Percentiles rank a stretch among this genome's conserved stretches.
phyloP scores from a whole-genome alignment of 2,329 filamentous ascomycete species.

The Dactylellina cionopaga region DNA sequence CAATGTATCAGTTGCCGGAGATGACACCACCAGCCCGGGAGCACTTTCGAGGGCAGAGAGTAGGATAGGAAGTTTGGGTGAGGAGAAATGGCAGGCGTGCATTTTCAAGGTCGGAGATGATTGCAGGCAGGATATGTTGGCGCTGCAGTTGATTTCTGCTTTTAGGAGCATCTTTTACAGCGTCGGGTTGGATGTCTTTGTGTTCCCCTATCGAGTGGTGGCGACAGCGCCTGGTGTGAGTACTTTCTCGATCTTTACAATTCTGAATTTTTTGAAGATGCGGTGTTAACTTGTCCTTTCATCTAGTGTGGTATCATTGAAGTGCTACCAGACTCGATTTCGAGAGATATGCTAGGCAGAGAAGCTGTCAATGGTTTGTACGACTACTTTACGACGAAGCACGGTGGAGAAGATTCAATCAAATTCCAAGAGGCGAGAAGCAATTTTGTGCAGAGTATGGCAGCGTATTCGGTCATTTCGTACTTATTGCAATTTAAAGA shows the following conservation, averaged over 20 bases:
- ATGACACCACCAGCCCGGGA: conserved; percentile 51
- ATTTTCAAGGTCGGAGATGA: conserved; percentile 99
- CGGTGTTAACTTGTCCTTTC: background rate
- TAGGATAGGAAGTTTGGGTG: conserved; percentile 65
- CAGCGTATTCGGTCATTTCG: conserved; percentile 95
- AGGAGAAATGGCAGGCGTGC: conserved; percentile 98
- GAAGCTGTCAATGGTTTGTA: conserved; percentile 98
- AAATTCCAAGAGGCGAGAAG: conserved; percentile 81
- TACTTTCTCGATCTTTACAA: background rate
- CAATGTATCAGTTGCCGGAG: conserved; percentile 60
- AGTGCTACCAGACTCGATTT: conserved; percentile 96
- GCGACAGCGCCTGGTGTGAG: conserved; percentile 83
- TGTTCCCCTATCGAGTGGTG: conserved; percentile 96
- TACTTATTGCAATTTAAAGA: conserved; percentile 99
- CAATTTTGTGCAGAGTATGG: conserved; percentile 99
- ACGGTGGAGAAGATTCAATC: conserved; percentile 94
- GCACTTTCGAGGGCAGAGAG: conserved; percentile 50
- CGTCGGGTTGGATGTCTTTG: conserved; percentile 93
- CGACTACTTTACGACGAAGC: conserved; percentile 97
- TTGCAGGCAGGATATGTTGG: conserved; percentile 94
- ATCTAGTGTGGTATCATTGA: conserved; percentile 90
- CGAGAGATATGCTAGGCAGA: conserved; percentile 96
- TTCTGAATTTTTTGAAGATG: background rate
- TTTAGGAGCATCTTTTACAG: conserved; percentile 97
- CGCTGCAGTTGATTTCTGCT: conserved; percentile 95